Conservation (phyloP, 352 stramenopile species). For the Globisporangium parvum region DNA sequence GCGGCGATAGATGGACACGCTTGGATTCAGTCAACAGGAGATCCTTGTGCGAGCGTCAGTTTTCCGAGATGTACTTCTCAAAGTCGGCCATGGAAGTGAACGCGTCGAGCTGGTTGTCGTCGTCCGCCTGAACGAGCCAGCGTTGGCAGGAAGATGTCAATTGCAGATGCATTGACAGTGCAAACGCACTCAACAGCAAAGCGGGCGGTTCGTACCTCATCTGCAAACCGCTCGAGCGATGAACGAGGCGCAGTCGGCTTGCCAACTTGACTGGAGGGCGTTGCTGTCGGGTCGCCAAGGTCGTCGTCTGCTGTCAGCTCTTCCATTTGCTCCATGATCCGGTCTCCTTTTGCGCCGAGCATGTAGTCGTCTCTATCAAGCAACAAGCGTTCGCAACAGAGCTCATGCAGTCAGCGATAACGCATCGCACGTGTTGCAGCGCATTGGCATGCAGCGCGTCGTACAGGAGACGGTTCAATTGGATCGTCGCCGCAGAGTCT, state of each 20-base stretch:
- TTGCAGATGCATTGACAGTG: too few species aligned
- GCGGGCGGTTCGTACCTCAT: conserved; percentile 4
- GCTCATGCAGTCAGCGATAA: background rate
- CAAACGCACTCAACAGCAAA: background rate
- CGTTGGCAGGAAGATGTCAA: too few species aligned
- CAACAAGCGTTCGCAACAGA: background rate
- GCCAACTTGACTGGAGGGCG: background rate
- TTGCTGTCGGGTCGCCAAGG: background rate
- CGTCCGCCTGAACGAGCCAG: background rate
- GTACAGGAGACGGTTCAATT: conserved; percentile 38
- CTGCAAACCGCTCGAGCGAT: background rate
- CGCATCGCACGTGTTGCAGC: too few species aligned
- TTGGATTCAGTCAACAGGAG: too few species aligned
- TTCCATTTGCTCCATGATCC: conserved; percentile 48
- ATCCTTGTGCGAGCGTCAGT: conserved; percentile 12
- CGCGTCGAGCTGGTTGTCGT: background rate
- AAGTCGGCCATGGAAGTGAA: conserved; percentile 35
- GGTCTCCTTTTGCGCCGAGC: conserved; percentile 32
- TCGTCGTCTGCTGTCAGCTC: conserved; percentile 18
- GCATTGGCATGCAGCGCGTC: too few species aligned
- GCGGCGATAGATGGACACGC: background rate
- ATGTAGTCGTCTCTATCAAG: conserved; percentile 38
- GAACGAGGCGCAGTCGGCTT: background rate
- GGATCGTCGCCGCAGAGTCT: conserved; percentile 13
- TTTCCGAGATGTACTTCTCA: conserved; percentile 44